Percentiles rank a stretch among this genome's conserved stretches.
Evolutionary conservation across 139 green algal genomes (phyloP).

Genomic region (Chlamydomonas schloesseri): DNA sequence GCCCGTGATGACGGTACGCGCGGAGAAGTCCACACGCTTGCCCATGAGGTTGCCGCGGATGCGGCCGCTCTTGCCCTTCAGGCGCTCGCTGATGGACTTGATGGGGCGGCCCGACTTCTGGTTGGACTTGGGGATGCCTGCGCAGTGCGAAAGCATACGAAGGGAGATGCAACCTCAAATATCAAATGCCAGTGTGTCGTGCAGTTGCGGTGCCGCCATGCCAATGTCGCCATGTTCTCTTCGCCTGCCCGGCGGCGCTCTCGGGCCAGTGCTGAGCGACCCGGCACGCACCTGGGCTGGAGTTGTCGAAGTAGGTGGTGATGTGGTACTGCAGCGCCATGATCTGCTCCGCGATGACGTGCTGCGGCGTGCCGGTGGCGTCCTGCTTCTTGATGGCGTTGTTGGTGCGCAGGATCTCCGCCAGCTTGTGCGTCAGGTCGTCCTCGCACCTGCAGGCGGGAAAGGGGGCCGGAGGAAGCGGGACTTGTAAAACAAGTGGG

Average conservation of each 20-base stretch:
- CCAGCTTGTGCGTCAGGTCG: slow-evolving; percentile 98
- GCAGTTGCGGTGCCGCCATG: too few species aligned
- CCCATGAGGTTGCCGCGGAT: slow-evolving; percentile 99
- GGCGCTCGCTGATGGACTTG: slow-evolving; percentile 94
- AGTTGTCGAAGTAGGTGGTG: slow-evolving; percentile 96
- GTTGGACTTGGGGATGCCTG: slow-evolving; percentile 63
- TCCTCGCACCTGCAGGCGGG: slow-evolving; percentile 92
- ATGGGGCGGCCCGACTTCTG: slow-evolving; percentile 88
- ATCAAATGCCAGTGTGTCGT: too few species aligned
- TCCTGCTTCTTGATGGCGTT: slow-evolving; percentile 88
- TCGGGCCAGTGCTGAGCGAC: too few species aligned
- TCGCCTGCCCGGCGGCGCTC: too few species aligned
- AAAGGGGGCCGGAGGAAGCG: too few species aligned
- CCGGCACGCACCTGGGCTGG: slow-evolving; percentile 89
- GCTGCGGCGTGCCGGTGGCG: slow-evolving; percentile 87
- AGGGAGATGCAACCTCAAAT: too few species aligned
- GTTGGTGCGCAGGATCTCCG: slow-evolving; percentile 96
- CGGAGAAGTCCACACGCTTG: slow-evolving; percentile 99
- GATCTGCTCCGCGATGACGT: slow-evolving; percentile 81
- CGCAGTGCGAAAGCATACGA: too few species aligned
- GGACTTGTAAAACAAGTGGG: too few species aligned
- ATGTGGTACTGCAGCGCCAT: slow-evolving; percentile 88
- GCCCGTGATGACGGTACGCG: slow-evolving; percentile 97
- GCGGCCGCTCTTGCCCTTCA: slow-evolving; percentile 87
- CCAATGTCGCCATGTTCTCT: too few species aligned